Evolutionary conservation across 108 stramenopile species (phyloP).

Genomic region (Nannochloropsis salina): DNA sequence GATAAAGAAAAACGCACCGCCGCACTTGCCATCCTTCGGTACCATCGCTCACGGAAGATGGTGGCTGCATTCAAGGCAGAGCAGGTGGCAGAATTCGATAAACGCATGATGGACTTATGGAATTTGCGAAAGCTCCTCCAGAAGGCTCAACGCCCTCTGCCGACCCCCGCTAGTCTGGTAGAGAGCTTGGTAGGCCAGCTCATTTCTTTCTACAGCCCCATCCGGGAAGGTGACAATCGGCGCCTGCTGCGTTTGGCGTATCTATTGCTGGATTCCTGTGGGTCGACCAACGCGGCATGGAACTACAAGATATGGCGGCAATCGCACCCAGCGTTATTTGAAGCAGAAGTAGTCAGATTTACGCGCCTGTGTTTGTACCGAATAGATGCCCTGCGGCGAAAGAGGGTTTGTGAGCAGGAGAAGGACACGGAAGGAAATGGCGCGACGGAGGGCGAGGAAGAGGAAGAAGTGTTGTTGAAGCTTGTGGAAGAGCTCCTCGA

Average conservation of each 20-base stretch:
- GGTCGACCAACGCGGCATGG: background rate
- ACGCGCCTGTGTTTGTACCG: background rate
- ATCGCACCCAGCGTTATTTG: background rate
- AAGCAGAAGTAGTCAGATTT: background rate
- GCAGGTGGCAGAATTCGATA: background rate
- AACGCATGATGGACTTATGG: conserved; percentile 12
- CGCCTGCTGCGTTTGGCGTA: background rate
- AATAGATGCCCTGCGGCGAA: background rate
- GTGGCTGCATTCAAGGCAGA: background rate
- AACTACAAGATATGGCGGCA: background rate
- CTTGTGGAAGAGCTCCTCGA: background rate
- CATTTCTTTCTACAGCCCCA: conserved; percentile 3
- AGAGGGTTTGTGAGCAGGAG: background rate
- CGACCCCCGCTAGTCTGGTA: background rate
- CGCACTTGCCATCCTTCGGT: background rate
- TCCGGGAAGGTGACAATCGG: background rate
- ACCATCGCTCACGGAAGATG: background rate
- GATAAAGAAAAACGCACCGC: background rate
- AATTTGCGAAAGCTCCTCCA: background rate
- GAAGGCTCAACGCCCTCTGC: background rate
- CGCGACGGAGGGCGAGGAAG: background rate
- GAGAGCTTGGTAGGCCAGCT: background rate
- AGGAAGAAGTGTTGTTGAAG: background rate
- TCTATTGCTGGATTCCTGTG: background rate
- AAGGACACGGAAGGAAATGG: background rate